Evolutionary conservation across 805 yeast species (phyloP).

Genomic region (Candida anglica): DNA sequence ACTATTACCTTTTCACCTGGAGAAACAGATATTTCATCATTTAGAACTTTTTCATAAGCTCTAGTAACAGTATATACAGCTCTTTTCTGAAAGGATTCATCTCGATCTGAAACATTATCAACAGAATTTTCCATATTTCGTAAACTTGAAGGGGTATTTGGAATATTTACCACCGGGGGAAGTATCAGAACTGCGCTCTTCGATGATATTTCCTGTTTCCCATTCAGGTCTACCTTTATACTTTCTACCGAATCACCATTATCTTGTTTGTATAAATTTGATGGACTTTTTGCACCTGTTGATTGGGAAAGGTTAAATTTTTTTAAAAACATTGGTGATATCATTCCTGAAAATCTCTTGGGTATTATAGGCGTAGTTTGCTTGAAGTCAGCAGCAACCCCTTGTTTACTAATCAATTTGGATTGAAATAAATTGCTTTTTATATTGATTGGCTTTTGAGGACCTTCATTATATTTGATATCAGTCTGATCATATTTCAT

Average conservation of each 20-base stretch:
- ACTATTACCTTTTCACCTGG: constrained; percentile 27
- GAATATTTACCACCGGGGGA: constrained; percentile 1
- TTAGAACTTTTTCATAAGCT: constrained; percentile 22
- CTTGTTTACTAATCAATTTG: constrained; percentile 2
- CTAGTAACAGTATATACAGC: constrained; percentile 17
- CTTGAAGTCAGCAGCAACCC: neutral
- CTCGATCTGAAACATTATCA: neutral
- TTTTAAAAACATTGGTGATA: constrained; percentile 4
- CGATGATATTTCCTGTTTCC: too few relatives aligned
- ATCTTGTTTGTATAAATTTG: too few relatives aligned
- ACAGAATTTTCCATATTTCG: constrained; percentile 1
- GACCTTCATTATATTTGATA: neutral
- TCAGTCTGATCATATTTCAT: neutral
- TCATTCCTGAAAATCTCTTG: constrained; percentile 1
- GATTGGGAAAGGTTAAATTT: constrained; percentile 1
- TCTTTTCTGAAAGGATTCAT: neutral
- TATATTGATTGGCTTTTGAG: neutral
- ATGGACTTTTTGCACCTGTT: too few relatives aligned
- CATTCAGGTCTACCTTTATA: too few relatives aligned
- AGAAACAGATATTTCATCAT: constrained; percentile 30
- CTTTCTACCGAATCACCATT: too few relatives aligned
- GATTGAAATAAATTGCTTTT: neutral
- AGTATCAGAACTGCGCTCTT: too few relatives aligned
- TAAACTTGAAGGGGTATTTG: neutral
- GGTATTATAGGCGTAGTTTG: constrained; percentile 1